These are phyloP conservation scores for Pulveroboletus frians DNA, from an alignment of 768 basidiomycete species.

Conservation along the genomic window DNA sequence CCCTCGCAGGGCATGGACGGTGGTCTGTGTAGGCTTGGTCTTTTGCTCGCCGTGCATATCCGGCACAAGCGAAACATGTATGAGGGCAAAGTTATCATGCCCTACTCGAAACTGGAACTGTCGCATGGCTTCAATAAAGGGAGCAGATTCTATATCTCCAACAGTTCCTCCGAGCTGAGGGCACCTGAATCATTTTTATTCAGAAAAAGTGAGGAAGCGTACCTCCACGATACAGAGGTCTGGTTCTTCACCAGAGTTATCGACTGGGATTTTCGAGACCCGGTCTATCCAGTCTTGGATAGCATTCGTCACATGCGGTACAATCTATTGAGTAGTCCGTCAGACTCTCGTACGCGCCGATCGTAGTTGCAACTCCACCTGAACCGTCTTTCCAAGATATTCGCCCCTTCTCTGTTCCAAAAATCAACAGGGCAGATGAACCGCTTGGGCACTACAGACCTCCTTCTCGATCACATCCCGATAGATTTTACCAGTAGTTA, in stretches of 20 bases:
- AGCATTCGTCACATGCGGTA: slow-evolving; percentile 93
- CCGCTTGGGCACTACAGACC: slow-evolving; percentile 45
- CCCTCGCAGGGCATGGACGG: slow-evolving; percentile 88
- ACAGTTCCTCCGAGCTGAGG: slow-evolving; percentile 94
- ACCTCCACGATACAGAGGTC: slow-evolving; percentile 99
- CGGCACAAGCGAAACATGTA: slow-evolving; percentile 97
- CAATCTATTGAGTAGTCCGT: slow-evolving; percentile 50
- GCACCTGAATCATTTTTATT: slow-evolving; percentile 2
- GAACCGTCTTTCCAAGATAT: slow-evolving; percentile 96
- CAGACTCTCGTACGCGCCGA: slow-evolving; percentile 1
- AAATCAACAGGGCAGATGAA: slow-evolving; percentile 7
- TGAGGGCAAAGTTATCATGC: slow-evolving; percentile 91
- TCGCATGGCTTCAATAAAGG: slow-evolving; percentile 98
- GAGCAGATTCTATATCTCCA: slow-evolving; percentile 97
- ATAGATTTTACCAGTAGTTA: slow-evolving; percentile 98
- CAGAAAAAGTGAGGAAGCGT: slow-evolving; percentile 13
- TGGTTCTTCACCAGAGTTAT: slow-evolving; percentile 87
- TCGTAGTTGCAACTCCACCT: slow-evolving; percentile 44
- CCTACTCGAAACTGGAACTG: slow-evolving; percentile 99
- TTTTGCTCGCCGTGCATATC: slow-evolving; percentile 99
- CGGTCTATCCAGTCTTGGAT: slow-evolving; percentile 99
- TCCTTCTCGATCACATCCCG: slow-evolving; percentile 95
- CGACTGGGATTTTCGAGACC: slow-evolving; percentile 90
- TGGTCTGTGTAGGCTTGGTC: slow-evolving; percentile 98
- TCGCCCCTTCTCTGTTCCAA: slow-evolving; percentile 62